A percentile compares a stretch with the other conserved stretches of the same genome.
Evolutionary conservation across 192 early-diverging fungal genomes (phyloP).

Genomic region (Dissophora globulifera): DNA sequence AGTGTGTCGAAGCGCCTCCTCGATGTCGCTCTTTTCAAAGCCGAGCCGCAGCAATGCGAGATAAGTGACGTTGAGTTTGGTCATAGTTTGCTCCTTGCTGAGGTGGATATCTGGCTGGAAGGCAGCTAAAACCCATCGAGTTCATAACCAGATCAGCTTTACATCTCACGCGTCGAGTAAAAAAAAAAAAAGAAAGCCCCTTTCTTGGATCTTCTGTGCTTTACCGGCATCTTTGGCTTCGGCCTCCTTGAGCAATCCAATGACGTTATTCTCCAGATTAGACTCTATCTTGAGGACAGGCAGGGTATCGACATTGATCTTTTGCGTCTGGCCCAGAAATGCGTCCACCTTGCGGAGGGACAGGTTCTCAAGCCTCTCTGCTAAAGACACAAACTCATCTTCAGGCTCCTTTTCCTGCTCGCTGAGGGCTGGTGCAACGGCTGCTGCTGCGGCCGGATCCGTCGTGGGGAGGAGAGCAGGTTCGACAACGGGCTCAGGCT

Average conservation of each 20-base stretch:
- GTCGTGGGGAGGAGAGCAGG: not conserved
- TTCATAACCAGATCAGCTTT: not conserved
- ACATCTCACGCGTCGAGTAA: too few relatives aligned
- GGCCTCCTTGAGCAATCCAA: constrained; percentile 42
- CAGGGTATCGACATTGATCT: constrained; percentile 43
- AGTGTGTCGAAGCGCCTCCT: constrained; percentile 53
- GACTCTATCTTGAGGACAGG: constrained; percentile 51
- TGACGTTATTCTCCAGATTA: constrained; percentile 51
- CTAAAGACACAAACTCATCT: constrained; percentile 48
- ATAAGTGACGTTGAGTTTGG: constrained; percentile 59
- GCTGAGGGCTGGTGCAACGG: not conserved
- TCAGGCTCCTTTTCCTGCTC: constrained; percentile 30
- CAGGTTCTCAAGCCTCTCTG: constrained; percentile 39
- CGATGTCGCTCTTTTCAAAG: constrained; percentile 57
- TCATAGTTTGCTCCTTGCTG: constrained; percentile 52
- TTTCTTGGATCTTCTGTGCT: too few relatives aligned
- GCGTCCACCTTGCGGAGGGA: constrained; percentile 48
- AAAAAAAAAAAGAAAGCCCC: too few relatives aligned
- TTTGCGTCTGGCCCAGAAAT: constrained; percentile 41
- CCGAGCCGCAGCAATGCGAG: constrained; percentile 57
- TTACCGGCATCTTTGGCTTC: constrained; percentile 46
- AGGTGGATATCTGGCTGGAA: constrained; percentile 32
- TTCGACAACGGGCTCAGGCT: constrained; percentile 25
- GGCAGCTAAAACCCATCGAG: constrained; percentile 24
- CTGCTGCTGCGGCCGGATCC: not conserved